These are phyloP conservation scores for Lentinula boryana DNA, from an alignment of 768 basidiomycete genomes.

Conservation along the genomic window DNA sequence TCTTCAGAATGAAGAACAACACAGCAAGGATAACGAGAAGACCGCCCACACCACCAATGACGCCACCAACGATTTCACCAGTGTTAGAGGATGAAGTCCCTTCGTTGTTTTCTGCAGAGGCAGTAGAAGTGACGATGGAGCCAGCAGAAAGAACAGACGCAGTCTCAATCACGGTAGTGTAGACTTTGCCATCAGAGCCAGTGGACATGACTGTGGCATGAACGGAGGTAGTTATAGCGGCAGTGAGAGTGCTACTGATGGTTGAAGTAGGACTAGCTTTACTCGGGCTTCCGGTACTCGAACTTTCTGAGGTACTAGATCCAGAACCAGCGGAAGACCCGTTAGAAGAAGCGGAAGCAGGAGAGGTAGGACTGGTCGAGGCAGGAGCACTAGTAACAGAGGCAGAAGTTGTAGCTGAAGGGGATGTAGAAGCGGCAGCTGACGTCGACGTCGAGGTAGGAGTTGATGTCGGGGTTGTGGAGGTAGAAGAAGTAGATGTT, in stretches of 20 bases:
- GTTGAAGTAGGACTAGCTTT: neutral
- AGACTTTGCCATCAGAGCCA: neutral
- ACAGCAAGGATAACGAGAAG: neutral
- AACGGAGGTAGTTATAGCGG: neutral
- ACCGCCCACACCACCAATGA: constrained; percentile 5
- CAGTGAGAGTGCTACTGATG: constrained; percentile 3
- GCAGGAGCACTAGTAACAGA: neutral
- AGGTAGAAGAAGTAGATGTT: neutral
- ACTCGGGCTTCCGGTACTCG: neutral
- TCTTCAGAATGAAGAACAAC: neutral
- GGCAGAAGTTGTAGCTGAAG: neutral
- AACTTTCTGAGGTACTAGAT: neutral
- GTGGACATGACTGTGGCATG: neutral
- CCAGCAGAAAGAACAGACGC: neutral
- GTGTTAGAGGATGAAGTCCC: neutral
- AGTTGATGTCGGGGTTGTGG: neutral
- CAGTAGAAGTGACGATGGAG: neutral
- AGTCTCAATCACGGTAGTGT: neutral
- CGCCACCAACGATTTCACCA: constrained; percentile 6
- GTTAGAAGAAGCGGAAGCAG: constrained; percentile 5
- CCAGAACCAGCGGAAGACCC: neutral
- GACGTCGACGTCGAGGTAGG: neutral
- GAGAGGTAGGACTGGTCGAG: neutral
- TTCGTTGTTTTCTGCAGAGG: neutral
- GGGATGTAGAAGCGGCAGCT: neutral